Evolutionary conservation across 129 eudicot species (phyloP).

Genomic region (Heracleum sosnowskyi): DNA sequence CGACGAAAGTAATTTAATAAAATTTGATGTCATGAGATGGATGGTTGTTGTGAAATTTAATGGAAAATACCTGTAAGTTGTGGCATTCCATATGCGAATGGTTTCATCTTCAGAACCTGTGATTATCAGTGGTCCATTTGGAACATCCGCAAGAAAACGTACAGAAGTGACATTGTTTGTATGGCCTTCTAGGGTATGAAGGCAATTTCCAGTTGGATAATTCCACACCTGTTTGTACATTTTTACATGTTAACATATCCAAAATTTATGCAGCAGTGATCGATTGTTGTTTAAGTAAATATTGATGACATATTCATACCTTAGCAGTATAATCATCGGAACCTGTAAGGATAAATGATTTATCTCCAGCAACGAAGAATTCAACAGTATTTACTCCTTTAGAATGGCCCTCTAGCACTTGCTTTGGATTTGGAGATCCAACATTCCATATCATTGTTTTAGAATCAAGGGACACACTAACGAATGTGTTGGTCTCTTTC

Average conservation of each 20-base stretch:
- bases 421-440: no score
- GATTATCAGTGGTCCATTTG: not conserved
- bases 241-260: not conserved
- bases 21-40: not conserved
- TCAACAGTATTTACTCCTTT: no score
- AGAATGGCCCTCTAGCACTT: no score
- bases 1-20: no score
- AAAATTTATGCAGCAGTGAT: not conserved
- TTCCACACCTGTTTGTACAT: slow-evolving; percentile 5
- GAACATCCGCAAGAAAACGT: not conserved
- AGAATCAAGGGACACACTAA: no score
- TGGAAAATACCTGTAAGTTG: not conserved
- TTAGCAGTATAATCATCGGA: slow-evolving; percentile 3
- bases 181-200: slow-evolving; percentile 7
- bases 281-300: not conserved
- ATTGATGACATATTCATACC: not conserved
- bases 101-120: slow-evolving; percentile 11
- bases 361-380: not conserved
- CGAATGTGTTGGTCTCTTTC: no score
- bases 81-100: slow-evolving; percentile 8
- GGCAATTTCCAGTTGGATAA: not conserved
- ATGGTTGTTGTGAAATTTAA: not conserved
- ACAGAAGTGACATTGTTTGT: no score
- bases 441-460: no score
- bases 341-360: not conserved